phyloP scores from a whole-genome alignment of 768 basidiomycete genomes.

The Mycena alexandri region DNA sequence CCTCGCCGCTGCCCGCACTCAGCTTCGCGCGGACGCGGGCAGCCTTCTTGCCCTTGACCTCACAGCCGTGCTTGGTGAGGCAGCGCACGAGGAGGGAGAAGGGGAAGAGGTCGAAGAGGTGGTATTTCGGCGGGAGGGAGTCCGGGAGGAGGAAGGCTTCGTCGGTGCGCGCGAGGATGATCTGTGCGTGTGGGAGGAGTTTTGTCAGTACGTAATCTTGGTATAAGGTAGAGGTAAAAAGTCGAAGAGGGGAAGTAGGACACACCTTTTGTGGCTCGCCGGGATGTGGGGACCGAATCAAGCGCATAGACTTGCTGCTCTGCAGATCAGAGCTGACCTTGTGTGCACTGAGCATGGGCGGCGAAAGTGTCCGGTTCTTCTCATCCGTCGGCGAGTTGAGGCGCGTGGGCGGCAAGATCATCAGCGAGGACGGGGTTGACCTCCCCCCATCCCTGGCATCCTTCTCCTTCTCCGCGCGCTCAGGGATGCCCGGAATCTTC shows the following conservation, averaged over 20 bases:
- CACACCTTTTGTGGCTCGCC: slow-evolving; percentile 43
- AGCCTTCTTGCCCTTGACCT: slow-evolving; percentile 73
- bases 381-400: slow-evolving; percentile 24
- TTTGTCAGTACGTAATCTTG: too few relatives aligned
- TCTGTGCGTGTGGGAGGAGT: too few relatives aligned
- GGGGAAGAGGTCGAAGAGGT: slow-evolving; percentile 75
- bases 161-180: slow-evolving; percentile 54
- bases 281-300: slow-evolving; percentile 20
- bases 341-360: not conserved
- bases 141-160: slow-evolving; percentile 66
- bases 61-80: slow-evolving; percentile 60
- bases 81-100: slow-evolving; percentile 69
- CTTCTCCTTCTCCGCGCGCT: slow-evolving; percentile 21
- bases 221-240: too few relatives aligned
- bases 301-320: slow-evolving; percentile 14
- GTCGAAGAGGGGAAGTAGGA: too few relatives aligned
- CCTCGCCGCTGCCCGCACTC: slow-evolving; percentile 41
- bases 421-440: slow-evolving; percentile 40
- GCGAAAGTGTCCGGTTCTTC: not conserved
- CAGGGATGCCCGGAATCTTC: slow-evolving; percentile 32
- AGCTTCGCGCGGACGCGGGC: slow-evolving; percentile 66
- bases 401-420: slow-evolving; percentile 41
- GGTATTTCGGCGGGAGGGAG: slow-evolving; percentile 68
- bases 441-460: too few relatives aligned
- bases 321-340: not conserved